Percentiles rank a stretch among this genome's conserved stretches.
Conservation (phyloP, 2,329 filamentous ascomycete species). For the Fusarium phyllophilum region DNA sequence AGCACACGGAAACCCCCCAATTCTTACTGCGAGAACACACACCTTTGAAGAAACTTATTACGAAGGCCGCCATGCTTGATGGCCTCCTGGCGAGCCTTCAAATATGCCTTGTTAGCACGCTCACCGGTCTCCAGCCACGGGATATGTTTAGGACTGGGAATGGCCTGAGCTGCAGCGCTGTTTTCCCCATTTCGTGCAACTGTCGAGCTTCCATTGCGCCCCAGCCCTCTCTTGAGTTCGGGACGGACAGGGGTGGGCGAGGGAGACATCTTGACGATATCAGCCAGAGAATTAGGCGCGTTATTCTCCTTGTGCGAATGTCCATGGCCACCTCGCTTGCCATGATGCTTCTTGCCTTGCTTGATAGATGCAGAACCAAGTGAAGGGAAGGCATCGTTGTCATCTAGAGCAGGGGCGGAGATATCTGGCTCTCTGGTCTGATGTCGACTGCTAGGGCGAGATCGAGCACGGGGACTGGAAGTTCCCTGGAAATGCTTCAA, state of each 20-base stretch:
- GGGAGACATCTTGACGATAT: slow-evolving; percentile 95
- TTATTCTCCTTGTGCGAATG: slow-evolving; percentile 75
- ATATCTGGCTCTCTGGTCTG: slow-evolving; percentile 68
- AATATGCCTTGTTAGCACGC: slow-evolving; percentile 89
- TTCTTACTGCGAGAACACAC: slow-evolving; percentile 40
- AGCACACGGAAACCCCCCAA: background rate
- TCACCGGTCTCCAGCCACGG: slow-evolving; percentile 97
- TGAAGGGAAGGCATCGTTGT: slow-evolving; percentile 94
- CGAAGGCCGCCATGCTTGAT: slow-evolving; percentile 96
- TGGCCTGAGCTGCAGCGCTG: slow-evolving; percentile 82
- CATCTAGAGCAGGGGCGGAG: slow-evolving; percentile 82
- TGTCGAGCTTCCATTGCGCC: slow-evolving; percentile 72
- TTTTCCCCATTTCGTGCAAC: slow-evolving; percentile 77
- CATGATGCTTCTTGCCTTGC: slow-evolving; percentile 89
- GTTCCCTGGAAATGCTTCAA: slow-evolving; percentile 71
- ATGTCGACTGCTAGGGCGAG: slow-evolving; percentile 85
- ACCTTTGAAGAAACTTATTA: slow-evolving; percentile 98
- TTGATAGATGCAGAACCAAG: slow-evolving; percentile 81
- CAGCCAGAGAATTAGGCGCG: slow-evolving; percentile 82
- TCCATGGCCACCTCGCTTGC: slow-evolving; percentile 86
- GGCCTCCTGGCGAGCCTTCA: slow-evolving; percentile 93
- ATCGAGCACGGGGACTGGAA: slow-evolving; percentile 76
- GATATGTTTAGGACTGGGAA: slow-evolving; percentile 88
- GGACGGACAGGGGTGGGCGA: slow-evolving; percentile 76
- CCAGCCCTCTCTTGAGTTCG: slow-evolving; percentile 65